A percentile compares a stretch with the other conserved stretches of the same genome.
phyloP scores from a whole-genome alignment of 306 rosid genomes.

The Luffa aegyptiaca region DNA sequence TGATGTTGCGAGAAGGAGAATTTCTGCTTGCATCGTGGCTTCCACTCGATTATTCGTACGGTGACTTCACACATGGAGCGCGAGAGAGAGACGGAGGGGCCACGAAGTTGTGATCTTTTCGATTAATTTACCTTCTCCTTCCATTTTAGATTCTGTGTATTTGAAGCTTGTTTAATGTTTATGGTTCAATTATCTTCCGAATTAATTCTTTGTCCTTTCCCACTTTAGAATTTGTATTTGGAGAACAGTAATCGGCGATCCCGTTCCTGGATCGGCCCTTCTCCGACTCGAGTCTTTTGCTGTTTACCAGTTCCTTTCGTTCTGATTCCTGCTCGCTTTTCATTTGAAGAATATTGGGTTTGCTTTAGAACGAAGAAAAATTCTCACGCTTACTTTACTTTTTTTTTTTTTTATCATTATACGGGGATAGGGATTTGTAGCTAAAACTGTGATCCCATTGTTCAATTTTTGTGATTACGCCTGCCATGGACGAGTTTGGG shows the following conservation, averaged over 20 bases:
- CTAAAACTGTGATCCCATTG: constrained; percentile 3
- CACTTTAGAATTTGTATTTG: background rate
- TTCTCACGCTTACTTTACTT: background rate
- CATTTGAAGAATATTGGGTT: background rate
- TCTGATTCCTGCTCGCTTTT: constrained; percentile 1
- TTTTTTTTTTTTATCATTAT: background rate
- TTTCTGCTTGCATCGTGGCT: background rate
- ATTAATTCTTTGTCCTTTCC: background rate
- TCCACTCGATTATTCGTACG: background rate
- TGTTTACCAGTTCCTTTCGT: background rate
- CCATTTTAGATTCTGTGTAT: background rate
- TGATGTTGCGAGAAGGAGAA: background rate
- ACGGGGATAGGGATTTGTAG: background rate
- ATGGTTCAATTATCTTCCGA: background rate
- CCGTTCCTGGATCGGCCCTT: background rate
- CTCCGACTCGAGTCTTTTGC: background rate
- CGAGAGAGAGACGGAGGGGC: background rate
- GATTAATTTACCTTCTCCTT: background rate
- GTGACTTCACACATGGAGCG: background rate
- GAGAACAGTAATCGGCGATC: background rate
- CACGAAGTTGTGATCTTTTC: background rate
- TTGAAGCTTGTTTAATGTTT: background rate
- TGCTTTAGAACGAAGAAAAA: background rate
- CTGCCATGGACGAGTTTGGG: constrained; percentile 77
- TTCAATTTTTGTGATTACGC: background rate